Base-by-base conservation (phyloP, 2,329 filamentous ascomycete species). In the Fusarium musae region DNA sequence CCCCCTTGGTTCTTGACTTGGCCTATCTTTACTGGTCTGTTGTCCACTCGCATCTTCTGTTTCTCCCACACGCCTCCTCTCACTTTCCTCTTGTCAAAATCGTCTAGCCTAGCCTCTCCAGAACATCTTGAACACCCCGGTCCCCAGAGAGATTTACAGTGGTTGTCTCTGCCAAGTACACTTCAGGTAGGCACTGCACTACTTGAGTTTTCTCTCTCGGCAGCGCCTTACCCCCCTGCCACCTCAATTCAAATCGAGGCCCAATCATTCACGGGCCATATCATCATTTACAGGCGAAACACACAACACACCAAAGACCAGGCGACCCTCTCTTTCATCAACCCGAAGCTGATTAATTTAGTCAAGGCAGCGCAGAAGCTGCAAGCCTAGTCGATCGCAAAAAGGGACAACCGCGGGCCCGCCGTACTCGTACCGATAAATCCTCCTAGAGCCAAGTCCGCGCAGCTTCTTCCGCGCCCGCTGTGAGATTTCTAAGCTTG, bases 381-480 rank as follows among this genome's bases (percentile, higher is more conserved):
- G 34, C 23, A 37, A 34, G 56, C 42, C 32, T 59, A 42, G 32
- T 28, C 47, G 54, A 69, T 59, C 59, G 47, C 60, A 43, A 75
- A 54, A 30, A 54, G 50, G 60, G 40, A 57, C 69, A 63, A 69
- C 34, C 56, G 69, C 54, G 66, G 59, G 42, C 58, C 70, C 61
- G 57, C 70, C 58, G 54, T 63, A 53, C 59, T 44, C 70, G 44
- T 54, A 66, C 64, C 58, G 46, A 61, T 56, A 50, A 50, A 40
- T 30, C 56, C 56, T 64, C 44, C 44, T 49, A 34, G 72, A 66
- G 62, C 70, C 67, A 64, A 74, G 62, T 60, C 64, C 70, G 64
- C 68, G 53, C 73, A 69, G 61, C 75, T 70, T 76, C 72, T 75
- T 78, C 76, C 76, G 75, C 69, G 64, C 69, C 73, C 67, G 69